Percentiles rank a stretch among this genome's conserved stretches.
These are phyloP conservation scores for Myxozyma neglecta DNA, from an alignment of 805 yeast genomes.

Conservation along the genomic window DNA sequence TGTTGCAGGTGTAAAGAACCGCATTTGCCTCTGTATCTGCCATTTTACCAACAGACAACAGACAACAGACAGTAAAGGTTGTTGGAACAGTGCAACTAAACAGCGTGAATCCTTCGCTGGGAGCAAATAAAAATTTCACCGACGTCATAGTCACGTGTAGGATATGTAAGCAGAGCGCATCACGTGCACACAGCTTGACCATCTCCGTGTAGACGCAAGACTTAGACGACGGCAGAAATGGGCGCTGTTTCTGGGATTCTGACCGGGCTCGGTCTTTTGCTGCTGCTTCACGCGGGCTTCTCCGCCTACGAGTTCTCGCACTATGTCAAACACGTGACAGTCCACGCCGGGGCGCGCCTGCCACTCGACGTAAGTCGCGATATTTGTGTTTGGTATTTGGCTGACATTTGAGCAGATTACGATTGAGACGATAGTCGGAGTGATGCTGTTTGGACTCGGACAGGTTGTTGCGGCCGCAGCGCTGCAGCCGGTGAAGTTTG, in stretches of 20 bases:
- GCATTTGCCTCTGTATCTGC: constrained; percentile 2
- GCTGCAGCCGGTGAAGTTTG: constrained; percentile 22
- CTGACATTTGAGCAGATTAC: constrained; percentile 14
- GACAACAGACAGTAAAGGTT: neutral
- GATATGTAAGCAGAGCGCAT: neutral
- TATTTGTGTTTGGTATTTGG: neutral
- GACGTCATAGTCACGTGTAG: neutral
- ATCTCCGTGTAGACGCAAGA: too few species aligned
- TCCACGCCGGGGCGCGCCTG: constrained; percentile 7
- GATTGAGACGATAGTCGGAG: constrained; percentile 24
- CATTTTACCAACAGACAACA: neutral
- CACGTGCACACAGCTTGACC: too few species aligned
- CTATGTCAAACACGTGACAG: constrained; percentile 25
- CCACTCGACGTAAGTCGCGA: constrained; percentile 27
- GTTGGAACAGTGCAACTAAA: too few species aligned
- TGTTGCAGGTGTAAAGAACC: constrained; percentile 70
- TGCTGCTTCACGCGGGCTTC: constrained; percentile 28
- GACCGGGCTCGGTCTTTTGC: constrained; percentile 15
- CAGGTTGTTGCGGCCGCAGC: constrained; percentile 17
- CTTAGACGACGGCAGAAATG: constrained; percentile 8
- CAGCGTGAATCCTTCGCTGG: too few species aligned
- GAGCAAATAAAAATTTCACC: neutral
- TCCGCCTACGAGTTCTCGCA: constrained; percentile 33
- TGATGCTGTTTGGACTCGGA: constrained; percentile 21
- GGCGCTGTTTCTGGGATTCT: constrained; percentile 8